Conservation (phyloP, 2,329 filamentous ascomycete species). For the Fusarium sp. region DNA sequence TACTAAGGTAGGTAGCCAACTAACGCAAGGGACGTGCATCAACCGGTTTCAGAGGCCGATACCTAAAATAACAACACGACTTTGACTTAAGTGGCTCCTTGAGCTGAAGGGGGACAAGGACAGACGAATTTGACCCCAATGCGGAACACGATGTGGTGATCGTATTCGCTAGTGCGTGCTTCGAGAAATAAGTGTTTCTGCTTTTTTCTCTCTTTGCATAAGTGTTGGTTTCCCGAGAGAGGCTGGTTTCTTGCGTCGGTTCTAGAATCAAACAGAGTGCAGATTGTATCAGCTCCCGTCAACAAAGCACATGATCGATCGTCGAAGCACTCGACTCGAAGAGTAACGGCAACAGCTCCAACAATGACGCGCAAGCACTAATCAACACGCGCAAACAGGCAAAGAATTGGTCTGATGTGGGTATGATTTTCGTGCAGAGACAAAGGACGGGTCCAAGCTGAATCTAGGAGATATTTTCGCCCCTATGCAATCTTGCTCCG, state of each 20-base stretch:
- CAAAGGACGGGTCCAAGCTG: slow-evolving; percentile 16
- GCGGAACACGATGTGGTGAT: slow-evolving; percentile 29
- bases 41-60: slow-evolving; percentile 30
- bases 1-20: neutral
- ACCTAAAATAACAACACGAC: slow-evolving; percentile 38
- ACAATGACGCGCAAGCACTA: slow-evolving; percentile 23
- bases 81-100: slow-evolving; percentile 11
- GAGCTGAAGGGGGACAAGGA: slow-evolving; percentile 1
- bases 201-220: slow-evolving; percentile 22
- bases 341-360: neutral
- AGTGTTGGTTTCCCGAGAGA: neutral
- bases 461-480: slow-evolving; percentile 29
- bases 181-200: slow-evolving; percentile 6
- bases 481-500: slow-evolving; percentile 17
- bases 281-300: slow-evolving; percentile 13
- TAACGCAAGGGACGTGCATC: slow-evolving; percentile 34
- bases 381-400: slow-evolving; percentile 9
- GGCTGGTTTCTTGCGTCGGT: neutral
- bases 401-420: slow-evolving; percentile 21
- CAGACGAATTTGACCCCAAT: slow-evolving; percentile 25
- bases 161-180: slow-evolving; percentile 39
- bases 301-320: slow-evolving; percentile 20
- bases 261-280: slow-evolving; percentile 8
- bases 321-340: neutral
- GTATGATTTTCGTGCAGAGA: neutral